These are phyloP conservation scores for Acacia acuminata DNA, from an alignment of 306 rosid species.

Conservation along the genomic window DNA sequence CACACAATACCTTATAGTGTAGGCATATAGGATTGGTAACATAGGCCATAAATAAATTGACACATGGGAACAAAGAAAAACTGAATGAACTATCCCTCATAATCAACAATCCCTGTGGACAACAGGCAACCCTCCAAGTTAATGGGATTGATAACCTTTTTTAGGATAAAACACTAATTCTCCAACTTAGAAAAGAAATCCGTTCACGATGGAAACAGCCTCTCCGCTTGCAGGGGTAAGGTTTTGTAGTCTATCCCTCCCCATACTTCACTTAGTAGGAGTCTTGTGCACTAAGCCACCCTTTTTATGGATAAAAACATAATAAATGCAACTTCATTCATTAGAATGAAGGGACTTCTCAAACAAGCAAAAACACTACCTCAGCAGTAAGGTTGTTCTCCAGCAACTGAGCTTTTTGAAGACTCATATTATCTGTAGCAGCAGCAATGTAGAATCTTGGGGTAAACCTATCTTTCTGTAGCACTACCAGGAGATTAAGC, in stretches of 20 bases:
- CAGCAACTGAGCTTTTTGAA: conserved; percentile 71
- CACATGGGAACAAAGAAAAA: conserved; percentile 19
- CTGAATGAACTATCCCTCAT: background rate
- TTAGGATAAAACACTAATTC: background rate
- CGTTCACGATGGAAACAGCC: background rate
- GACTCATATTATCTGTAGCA: conserved; percentile 93
- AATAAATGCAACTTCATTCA: background rate
- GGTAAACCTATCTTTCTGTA: conserved; percentile 61
- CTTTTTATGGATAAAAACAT: background rate
- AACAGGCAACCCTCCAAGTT: background rate
- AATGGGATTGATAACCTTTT: background rate
- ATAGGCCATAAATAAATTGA: conserved; percentile 5
- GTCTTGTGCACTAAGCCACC: too few relatives aligned
- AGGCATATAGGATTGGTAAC: background rate
- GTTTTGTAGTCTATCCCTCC: too few relatives aligned
- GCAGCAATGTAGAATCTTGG: conserved; percentile 84
- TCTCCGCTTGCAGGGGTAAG: too few relatives aligned
- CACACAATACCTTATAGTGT: background rate
- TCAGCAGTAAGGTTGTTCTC: conserved; percentile 48
- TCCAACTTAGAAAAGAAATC: background rate
- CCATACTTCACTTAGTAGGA: too few relatives aligned
- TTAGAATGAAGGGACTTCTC: conserved; percentile 11
- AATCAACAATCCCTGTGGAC: background rate
- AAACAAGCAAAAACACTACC: conserved; percentile 40
- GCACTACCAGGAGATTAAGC: conserved; percentile 77